These are phyloP conservation scores for Digitaria exilis DNA, from an alignment of 202 grass and related monocot genomes.

Conservation along the genomic window DNA sequence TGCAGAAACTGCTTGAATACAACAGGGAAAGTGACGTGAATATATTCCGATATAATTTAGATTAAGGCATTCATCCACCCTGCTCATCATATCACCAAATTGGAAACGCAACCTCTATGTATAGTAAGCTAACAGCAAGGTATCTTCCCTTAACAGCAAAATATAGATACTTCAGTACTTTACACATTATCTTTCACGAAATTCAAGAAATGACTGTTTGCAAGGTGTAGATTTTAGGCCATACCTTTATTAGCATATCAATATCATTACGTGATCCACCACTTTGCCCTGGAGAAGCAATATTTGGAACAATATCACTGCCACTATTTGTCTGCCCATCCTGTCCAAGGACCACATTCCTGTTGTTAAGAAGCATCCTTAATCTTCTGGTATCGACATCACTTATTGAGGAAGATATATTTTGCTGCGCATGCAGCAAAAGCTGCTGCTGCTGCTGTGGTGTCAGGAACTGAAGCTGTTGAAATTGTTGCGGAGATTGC, in stretches of 20 bases:
- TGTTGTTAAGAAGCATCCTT: constrained; percentile 88
- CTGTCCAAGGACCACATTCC: constrained; percentile 65
- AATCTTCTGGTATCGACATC: constrained; percentile 92
- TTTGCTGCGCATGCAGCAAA: constrained; percentile 86
- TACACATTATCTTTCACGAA: background rate
- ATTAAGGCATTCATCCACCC: background rate
- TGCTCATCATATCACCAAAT: background rate
- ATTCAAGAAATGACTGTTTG: constrained; percentile 24
- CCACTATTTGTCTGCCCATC: constrained; percentile 78
- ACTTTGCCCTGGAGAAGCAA: constrained; percentile 80
- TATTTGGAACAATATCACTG: constrained; percentile 77
- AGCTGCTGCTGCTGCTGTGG: constrained; percentile 94
- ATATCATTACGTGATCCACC: constrained; percentile 50
- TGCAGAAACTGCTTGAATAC: background rate
- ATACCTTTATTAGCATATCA: constrained; percentile 84
- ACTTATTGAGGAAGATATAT: constrained; percentile 74
- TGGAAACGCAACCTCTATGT: background rate
- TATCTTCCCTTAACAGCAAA: background rate
- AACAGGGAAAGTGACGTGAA: background rate
- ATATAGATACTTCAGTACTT: background rate
- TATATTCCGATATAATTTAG: background rate
- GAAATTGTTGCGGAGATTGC: constrained; percentile 82
- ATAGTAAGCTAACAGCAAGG: background rate
- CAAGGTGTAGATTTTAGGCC: background rate
- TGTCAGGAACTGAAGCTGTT: constrained; percentile 80